Evolutionary conservation across 2,329 filamentous ascomycete genomes (phyloP).

Genomic region (Thelonectria rubi): DNA sequence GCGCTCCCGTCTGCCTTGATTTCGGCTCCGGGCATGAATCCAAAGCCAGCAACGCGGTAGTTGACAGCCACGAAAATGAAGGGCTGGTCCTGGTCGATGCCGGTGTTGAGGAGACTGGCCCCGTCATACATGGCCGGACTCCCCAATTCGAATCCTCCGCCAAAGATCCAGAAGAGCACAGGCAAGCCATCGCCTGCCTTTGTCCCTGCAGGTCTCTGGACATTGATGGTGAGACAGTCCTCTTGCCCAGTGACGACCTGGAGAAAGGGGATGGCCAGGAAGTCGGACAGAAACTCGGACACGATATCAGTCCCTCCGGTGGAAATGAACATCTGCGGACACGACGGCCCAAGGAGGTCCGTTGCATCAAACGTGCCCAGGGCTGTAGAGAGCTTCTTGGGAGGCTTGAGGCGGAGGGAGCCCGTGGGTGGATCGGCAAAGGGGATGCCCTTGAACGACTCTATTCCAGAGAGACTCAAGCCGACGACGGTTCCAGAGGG

Average conservation of each 20-base stretch:
- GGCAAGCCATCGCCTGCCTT: constrained; percentile 65
- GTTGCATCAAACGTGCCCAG: constrained; percentile 71
- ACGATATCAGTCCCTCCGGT: constrained; percentile 53
- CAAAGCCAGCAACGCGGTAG: constrained; percentile 79
- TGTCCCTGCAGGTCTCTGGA: constrained; percentile 67
- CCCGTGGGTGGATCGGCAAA: constrained; percentile 77
- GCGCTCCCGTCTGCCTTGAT: constrained; percentile 71
- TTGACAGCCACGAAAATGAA: constrained; percentile 82
- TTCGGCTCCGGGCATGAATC: constrained; percentile 76
- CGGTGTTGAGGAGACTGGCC: constrained; percentile 55
- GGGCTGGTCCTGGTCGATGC: constrained; percentile 56
- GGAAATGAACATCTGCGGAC: constrained; percentile 76
- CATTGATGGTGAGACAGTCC: constrained; percentile 70
- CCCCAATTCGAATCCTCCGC: constrained; percentile 70
- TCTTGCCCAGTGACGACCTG: constrained; percentile 65
- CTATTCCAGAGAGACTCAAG: constrained; percentile 57
- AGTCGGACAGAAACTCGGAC: constrained; percentile 55
- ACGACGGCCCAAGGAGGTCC: constrained; percentile 63
- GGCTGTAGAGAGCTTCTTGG: constrained; percentile 62
- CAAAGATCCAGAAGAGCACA: constrained; percentile 76
- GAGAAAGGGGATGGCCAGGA: constrained; percentile 66
- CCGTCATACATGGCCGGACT: constrained; percentile 63
- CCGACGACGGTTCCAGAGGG: constrained; percentile 67
- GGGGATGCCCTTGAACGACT: constrained; percentile 78
- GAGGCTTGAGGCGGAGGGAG: constrained; percentile 73